Evolutionary conservation across 305 asterid genomes (phyloP), one percentile per base, ranked within the genome.

Genomic region (Fraxinus nigra): DNA sequence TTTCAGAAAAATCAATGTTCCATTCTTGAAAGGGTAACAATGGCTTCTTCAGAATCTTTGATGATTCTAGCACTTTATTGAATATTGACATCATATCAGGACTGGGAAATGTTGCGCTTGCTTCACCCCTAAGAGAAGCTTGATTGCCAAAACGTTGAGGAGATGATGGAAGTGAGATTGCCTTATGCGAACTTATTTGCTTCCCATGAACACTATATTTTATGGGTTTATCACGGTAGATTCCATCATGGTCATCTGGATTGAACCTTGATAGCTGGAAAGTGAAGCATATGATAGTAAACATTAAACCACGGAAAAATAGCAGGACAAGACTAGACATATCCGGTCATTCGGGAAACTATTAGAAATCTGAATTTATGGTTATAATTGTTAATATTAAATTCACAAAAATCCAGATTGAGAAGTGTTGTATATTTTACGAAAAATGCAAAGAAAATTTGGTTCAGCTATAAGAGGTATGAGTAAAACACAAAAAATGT

Each of bases 1-100:
- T 72, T 87, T 94, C 98, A 22, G 97, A 91, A 84, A 90, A 91
- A 87, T 94, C 97, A 35, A 94, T 93, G 83, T 93, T 92, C 98
- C 98, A 94, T 87, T 91, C 98, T 85, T 89, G 85, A 40, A 85
- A 94, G 38, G 97, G 97, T 79, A 94, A 88, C 87, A 94, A 84
- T 77, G 97, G 97, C 89, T 88, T 90, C 88, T 87, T 89, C 83
- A 88, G 86, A 86, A 93, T 89, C 92, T 89, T 92, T 9, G 97
- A 89, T 20, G 94, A 90, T 84, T 93, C 97, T 37, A 94, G 89
- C 85, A 93, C 93, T 89, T 92, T 90, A 86, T 85, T 90, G 78
- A 90, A 87, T 79, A 89, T 85, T 56, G 93, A 85, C 89, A 89
- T 84, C 89, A 87, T 88, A 85, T 89, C 88, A 83, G 93, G 84